Evolutionary conservation across 108 stramenopile species (phyloP), one percentile per base, ranked within the genome.

Genomic region (Fistulifera solaris): DNA sequence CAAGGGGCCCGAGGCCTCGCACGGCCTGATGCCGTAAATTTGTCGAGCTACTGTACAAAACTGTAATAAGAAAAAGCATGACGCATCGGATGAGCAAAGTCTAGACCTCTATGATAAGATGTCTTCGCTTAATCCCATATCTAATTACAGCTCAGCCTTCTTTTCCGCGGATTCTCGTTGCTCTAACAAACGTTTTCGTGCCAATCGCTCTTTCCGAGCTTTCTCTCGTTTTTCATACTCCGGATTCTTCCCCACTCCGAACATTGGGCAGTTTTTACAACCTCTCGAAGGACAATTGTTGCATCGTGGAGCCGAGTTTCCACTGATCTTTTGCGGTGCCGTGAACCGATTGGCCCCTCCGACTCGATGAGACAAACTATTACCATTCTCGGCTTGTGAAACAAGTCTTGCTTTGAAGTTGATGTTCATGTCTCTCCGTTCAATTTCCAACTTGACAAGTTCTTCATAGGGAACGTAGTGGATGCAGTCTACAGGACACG

Each of bases 401-500:
- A 64, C 58, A n/a, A 59, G 27, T 6, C 63, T 55, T 39, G 72
- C 79, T 65, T 96, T 96, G 56, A 76, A 77, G 70, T 94, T 96
- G 47, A 96, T 93, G 25, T 87, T 86, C 54, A 85, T 75, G 56
- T 67, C 65, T 35, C 90, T 73, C 19, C 94, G 78, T 52, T 87
- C 88, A n/a, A 56, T 53, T 70, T 96, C 94, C 44, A 94, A 56
- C 10, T 65, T 24, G 26, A 68, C 75, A 51, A 96, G 62, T 72
- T 92, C 92, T 19, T 88, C 90, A 38, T 76, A 94, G 10, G 79
- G 72, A 8, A 96, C 83, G 65, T 88, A 90, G 54, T 94, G 90
- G 39, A 94, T 96, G 68, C 94, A 96, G 62, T 94, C 88, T 0
- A 96, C 94, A 16, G 90, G 92, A 66, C 94, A 96, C 12, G 90